Base-by-base conservation (phyloP, 225 moss, liverwort and hornwort species). In the Pleurozium schreberi region DNA sequence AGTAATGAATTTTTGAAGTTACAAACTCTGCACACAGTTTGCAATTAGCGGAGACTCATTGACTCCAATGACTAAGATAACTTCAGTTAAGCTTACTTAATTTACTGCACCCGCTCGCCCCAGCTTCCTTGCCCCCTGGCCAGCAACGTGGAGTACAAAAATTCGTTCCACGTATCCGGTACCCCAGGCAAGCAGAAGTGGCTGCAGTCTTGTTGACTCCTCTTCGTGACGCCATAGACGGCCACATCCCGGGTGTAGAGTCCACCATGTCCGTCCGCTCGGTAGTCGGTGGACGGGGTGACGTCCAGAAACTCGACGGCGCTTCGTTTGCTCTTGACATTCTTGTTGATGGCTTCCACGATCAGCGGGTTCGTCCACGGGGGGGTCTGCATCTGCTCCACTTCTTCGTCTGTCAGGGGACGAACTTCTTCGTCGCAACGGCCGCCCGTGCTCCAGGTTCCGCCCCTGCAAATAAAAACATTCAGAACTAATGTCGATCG, bases 181-280 rank as follows among this genome's bases (percentile, higher is more conserved):
- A 94, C 94, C 30, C 94, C 94, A 6, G 94, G 94, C 69, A 93
- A 80, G 59, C 94, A 93, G 89, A 90, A 94, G 75, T 94, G 94
- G 80, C 94, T 94, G 74, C 94, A 94, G 71, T 94, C 94, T 85
- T 94, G 92, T 36, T 49, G 83, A 15, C 30, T 80, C 62, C 20
- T 78, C 0, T 87, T 87, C 8, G 43, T 34, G 14, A 53, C 77
- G 31, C 92, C 93, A 14, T 77, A 58, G 8, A 85, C 22, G 50
- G 85, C 88, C 50, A 76, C 66, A 49, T 92, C 88, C 4, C 73
- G 71, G 8, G 65, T 74, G 22, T 89, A 94, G 73, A 91, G 85
- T 14, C 87, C 92, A 4, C 82, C 82, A 36, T 94, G 94, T 26
- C 92, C 92, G 27, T 94, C 94, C 7, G 90, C 76, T 81, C 94